These are phyloP conservation scores for Trypanosoma melophagium DNA, from an alignment of 208 protist species.

Conservation along the genomic window DNA sequence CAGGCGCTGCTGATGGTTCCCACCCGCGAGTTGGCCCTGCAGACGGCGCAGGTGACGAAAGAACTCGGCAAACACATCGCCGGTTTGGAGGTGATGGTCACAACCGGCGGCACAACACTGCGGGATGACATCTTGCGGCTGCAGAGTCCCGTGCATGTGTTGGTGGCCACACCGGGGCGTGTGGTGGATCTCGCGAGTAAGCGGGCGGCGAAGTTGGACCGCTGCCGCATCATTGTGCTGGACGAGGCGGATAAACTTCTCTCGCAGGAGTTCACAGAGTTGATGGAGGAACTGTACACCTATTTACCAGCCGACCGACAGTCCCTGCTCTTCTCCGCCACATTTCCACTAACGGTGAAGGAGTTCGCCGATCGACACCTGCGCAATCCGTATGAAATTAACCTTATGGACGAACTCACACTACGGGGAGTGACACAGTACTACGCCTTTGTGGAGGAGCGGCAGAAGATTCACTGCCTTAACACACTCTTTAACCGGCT, in stretches of 20 bases:
- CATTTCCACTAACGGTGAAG: slow-evolving; percentile 96
- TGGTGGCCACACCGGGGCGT: slow-evolving; percentile 99
- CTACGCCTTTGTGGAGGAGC: slow-evolving; percentile 99
- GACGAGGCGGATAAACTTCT: slow-evolving; percentile 99
- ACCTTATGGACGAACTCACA: slow-evolving; percentile 98
- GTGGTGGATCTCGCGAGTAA: slow-evolving; percentile 98
- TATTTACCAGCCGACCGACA: slow-evolving; percentile 92
- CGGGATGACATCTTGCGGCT: slow-evolving; percentile 98
- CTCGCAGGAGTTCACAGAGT: slow-evolving; percentile 94
- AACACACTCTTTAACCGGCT: slow-evolving; percentile 99
- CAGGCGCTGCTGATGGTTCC: slow-evolving; percentile 98
- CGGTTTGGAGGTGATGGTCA: slow-evolving; percentile 95
- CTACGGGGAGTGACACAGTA: slow-evolving; percentile 99
- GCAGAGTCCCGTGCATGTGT: slow-evolving; percentile 95
- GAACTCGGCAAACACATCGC: slow-evolving; percentile 97
- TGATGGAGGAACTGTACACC: slow-evolving; percentile 94
- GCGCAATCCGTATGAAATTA: slow-evolving; percentile 97
- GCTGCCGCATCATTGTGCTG: slow-evolving; percentile 95
- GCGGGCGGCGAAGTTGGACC: slow-evolving; percentile 91
- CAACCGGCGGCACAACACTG: slow-evolving; percentile 97
- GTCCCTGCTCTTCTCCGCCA: slow-evolving; percentile 98
- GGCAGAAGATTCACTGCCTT: slow-evolving; percentile 99
- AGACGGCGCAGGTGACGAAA: slow-evolving; percentile 98
- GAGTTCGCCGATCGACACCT: slow-evolving; percentile 95
- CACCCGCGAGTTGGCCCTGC: slow-evolving; percentile 98